Base-by-base conservation (phyloP, 257 asterid genomes). In the Lycium barbarum region DNA sequence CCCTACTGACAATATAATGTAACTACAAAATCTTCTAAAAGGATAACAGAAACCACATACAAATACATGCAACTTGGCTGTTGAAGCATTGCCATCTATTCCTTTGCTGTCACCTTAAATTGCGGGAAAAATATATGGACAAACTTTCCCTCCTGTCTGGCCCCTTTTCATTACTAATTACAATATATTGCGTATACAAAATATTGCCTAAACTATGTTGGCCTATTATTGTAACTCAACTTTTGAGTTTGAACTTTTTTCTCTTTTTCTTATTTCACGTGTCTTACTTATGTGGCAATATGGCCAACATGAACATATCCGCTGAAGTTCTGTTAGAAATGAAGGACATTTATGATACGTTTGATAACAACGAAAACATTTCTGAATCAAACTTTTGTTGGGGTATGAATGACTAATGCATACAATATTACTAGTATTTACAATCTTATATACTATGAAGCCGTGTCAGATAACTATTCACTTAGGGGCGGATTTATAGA, bases 81-180 rank as follows among this genome's bases (percentile, higher is more conserved):
- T 59, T 59, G 4, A 59, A 59, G 66, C 66, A n/a, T 61, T 61
- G 66, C 66, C 66, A 61, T 61, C 35, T 61, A 61, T 61, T 61
- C 35, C 33, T 61, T 61, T 61, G 66, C 66, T 61, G 66, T 61
- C 66, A 61, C 66, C 33, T 61, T 61, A 61, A 53, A 11, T 53
- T 53, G 13, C 15, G 58, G 15, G 58, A 53, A 53, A 10, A 10
- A 11, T 40, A 40, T 40, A 40, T 40, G 45, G 45, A 40, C 45
- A 40, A 40, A 40, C 45, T 5, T 53, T 33, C 33, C 66, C 13
- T n/a, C 66, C 66, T 6, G 12, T n/a, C 66, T 61, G 66, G 66
- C 35, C 12, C 13, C 35, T 61, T 61, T 20, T n/a, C 26, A 2
- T 58, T 58, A 15, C 17, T 3, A 26, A 26, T 26, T 58, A 40